Evolutionary conservation across 257 asterid species (phyloP).

Genomic region (Asclepias syriaca): DNA sequence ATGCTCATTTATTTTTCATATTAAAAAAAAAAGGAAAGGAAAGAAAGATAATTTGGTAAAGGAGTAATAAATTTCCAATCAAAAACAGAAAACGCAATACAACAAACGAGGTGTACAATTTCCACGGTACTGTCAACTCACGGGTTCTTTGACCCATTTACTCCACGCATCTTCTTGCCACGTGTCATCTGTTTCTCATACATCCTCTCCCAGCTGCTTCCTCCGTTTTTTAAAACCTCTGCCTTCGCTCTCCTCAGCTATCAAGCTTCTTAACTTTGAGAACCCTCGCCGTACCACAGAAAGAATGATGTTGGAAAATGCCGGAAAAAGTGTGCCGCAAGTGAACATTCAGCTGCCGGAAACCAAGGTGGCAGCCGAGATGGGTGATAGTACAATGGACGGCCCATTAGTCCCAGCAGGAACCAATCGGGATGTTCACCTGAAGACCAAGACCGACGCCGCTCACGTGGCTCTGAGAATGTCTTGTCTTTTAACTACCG

Average conservation of each 20-base stretch:
- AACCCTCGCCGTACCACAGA: neutral
- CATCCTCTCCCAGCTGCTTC: neutral
- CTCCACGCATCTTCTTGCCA: neutral
- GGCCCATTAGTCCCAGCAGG: constrained; percentile 25
- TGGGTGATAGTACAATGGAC: constrained; percentile 17
- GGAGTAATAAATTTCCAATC: too few species aligned
- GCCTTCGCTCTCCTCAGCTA: neutral
- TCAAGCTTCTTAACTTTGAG: neutral
- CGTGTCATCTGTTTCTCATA: neutral
- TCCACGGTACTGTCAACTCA: constrained; percentile 3
- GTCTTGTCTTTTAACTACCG: constrained; percentile 49
- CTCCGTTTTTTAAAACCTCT: neutral
- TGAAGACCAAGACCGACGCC: constrained; percentile 44
- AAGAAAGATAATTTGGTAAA: too few species aligned
- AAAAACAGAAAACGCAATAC: neutral
- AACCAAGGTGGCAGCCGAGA: constrained; percentile 34
- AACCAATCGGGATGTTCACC: constrained; percentile 5
- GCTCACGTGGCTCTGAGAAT: constrained; percentile 42
- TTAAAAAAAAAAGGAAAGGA: too few species aligned
- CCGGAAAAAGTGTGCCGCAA: constrained; percentile 33
- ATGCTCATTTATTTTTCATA: neutral
- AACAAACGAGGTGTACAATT: neutral
- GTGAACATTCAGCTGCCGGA: constrained; percentile 61
- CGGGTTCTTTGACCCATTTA: constrained; percentile 9
- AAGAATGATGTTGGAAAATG: constrained; percentile 28